Conservation (phyloP, 805 yeast species). For the Nakazawaea holstii region DNA sequence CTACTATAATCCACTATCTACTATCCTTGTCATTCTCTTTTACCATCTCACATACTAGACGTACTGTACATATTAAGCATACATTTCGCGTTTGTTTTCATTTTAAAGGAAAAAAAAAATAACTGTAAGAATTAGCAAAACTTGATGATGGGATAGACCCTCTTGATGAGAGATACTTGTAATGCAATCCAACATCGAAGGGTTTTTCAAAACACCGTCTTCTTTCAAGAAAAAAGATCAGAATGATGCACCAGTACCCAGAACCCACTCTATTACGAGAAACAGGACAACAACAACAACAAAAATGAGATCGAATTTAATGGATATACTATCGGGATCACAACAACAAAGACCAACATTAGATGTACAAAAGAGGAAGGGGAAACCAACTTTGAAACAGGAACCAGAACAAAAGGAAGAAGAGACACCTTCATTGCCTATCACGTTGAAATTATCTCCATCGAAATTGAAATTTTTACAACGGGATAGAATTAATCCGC, state of each 20-base stretch:
- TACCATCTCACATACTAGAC: too few species aligned
- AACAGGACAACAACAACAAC: neutral
- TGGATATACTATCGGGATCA: neutral
- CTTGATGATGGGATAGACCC: neutral
- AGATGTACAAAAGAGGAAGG: too few species aligned
- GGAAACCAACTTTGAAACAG: neutral
- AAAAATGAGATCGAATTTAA: neutral
- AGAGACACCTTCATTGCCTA: neutral
- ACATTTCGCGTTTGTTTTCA: too few species aligned
- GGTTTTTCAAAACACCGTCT: conserved; percentile 2
- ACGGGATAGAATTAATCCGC: neutral
- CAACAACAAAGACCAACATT: neutral
- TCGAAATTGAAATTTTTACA: neutral
- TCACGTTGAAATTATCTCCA: conserved; percentile 1
- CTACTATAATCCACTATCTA: too few species aligned
- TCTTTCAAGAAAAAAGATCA: neutral
- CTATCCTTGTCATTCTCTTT: too few species aligned
- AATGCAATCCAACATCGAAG: conserved; percentile 9
- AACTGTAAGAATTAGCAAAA: too few species aligned
- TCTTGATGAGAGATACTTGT: neutral
- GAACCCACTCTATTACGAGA: too few species aligned
- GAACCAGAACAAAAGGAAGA: neutral
- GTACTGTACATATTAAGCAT: too few species aligned
- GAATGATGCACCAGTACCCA: neutral
- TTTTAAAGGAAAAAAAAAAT: too few species aligned